A percentile compares a stretch with the other conserved stretches of the same genome.
Conservation (phyloP, 495 filamentous ascomycete genomes). For the Penicillium samsonianum region DNA sequence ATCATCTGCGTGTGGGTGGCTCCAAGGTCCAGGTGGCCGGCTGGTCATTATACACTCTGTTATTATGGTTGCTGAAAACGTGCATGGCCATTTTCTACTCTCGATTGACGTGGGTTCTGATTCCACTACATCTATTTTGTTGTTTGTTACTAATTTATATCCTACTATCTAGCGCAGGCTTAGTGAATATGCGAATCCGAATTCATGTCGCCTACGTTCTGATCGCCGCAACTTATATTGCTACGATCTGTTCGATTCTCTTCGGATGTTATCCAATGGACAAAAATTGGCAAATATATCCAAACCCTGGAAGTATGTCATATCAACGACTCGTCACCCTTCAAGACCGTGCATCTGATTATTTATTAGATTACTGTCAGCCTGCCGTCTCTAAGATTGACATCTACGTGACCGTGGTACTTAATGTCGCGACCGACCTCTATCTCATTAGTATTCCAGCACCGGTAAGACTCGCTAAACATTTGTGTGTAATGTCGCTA, state of each 20-base stretch:
- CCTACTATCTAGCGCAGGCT: conserved; percentile 38
- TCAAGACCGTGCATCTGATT: background rate
- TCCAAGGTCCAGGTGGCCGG: conserved; percentile 58
- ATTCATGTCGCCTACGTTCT: conserved; percentile 56
- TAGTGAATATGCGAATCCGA: conserved; percentile 49
- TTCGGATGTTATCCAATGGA: conserved; percentile 54
- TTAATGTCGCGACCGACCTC: conserved; percentile 56
- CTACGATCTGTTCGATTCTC: conserved; percentile 54
- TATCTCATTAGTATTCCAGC: conserved; percentile 58
- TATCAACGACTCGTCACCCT: conserved; percentile 19
- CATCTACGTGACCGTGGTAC: conserved; percentile 49
- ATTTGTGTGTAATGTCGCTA: background rate
- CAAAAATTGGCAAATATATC: conserved; percentile 61
- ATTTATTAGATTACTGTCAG: conserved; percentile 40
- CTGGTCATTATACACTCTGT: conserved; percentile 58
- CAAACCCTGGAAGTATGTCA: conserved; percentile 55
- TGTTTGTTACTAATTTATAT: conserved; percentile 11
- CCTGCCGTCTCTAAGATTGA: conserved; percentile 50
- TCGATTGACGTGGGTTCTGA: conserved; percentile 55
- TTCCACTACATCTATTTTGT: background rate
- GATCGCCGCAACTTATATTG: conserved; percentile 54
- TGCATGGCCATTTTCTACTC: conserved; percentile 62
- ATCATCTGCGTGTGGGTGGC: conserved; percentile 51
- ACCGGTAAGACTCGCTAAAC: conserved; percentile 36
- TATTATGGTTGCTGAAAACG: conserved; percentile 61